These are phyloP conservation scores for Fistulinella cinereoalba DNA, from an alignment of 1,284 basidiomycete genomes.

Conservation along the genomic window DNA sequence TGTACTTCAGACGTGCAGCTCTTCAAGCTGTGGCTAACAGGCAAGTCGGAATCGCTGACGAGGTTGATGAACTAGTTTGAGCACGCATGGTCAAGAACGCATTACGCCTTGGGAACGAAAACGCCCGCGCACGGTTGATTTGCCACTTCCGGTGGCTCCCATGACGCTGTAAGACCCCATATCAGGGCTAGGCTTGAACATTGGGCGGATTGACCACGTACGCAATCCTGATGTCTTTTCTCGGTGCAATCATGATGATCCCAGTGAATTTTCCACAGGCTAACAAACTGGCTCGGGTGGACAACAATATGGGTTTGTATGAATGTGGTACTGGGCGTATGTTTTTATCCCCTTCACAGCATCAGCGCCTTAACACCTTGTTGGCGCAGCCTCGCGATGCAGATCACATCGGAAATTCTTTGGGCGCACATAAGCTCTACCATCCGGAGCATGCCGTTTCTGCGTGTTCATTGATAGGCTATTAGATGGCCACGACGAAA, in stretches of 20 bases:
- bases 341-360: slow-evolving; percentile 19
- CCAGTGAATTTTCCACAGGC: too few relatives aligned
- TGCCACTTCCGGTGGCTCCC: slow-evolving; percentile 46
- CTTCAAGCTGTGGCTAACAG: slow-evolving; percentile 34
- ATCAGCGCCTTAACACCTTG: slow-evolving; percentile 7
- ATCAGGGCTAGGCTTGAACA: slow-evolving; percentile 4
- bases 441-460: slow-evolving; percentile 14
- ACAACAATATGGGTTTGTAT: slow-evolving; percentile 6
- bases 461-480: slow-evolving; percentile 30
- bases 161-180: slow-evolving; percentile 34
- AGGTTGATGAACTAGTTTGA: slow-evolving; percentile 34
- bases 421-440: not conserved
- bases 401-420: slow-evolving; percentile 7
- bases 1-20: slow-evolving; percentile 37
- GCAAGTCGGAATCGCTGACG: slow-evolving; percentile 34
- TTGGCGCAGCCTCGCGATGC: slow-evolving; percentile 14
- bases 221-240: slow-evolving; percentile 35
- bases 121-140: slow-evolving; percentile 40
- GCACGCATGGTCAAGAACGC: not conserved
- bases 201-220: slow-evolving; percentile 11
- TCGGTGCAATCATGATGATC: slow-evolving; percentile 25
- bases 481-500: slow-evolving; percentile 27
- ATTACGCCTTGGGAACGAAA: too few relatives aligned
- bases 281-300: not conserved
- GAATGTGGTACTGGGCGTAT: not conserved